Conservation (phyloP, 2,329 filamentous ascomycete species). For the Colletotrichum camelliae region DNA sequence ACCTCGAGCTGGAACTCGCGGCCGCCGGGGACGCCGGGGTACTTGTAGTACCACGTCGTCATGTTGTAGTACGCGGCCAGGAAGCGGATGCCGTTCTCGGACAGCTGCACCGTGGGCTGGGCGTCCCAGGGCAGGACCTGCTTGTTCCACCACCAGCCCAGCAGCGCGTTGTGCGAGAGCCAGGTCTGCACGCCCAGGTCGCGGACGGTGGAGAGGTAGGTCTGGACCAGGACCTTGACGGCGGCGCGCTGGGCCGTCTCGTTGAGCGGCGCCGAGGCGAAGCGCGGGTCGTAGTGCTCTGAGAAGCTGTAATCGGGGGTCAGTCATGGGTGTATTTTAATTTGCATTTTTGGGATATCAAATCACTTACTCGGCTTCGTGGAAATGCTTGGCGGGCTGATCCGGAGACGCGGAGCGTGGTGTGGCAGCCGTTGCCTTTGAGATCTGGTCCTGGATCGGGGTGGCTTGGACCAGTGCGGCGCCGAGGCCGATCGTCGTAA, state of each 20-base stretch:
- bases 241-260: slow-evolving; percentile 65
- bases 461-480: slow-evolving; percentile 2
- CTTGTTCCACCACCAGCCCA: slow-evolving; percentile 88
- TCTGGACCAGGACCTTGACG: slow-evolving; percentile 70
- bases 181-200: slow-evolving; percentile 76
- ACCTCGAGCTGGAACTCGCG: slow-evolving; percentile 55
- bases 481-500: neutral
- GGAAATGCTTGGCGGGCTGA: slow-evolving; percentile 6
- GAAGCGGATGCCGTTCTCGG: slow-evolving; percentile 67
- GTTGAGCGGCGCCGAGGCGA: slow-evolving; percentile 41
- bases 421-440: neutral
- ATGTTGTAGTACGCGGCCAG: slow-evolving; percentile 73
- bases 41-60: slow-evolving; percentile 50
- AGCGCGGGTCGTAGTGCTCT: slow-evolving; percentile 44
- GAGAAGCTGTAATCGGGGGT: slow-evolving; percentile 24
- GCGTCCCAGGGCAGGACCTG: slow-evolving; percentile 75
- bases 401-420: neutral
- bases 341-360: neutral
- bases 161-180: slow-evolving; percentile 83
- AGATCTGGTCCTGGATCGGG: neutral
- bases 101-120: slow-evolving; percentile 78
- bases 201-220: slow-evolving; percentile 73
- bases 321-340: neutral
- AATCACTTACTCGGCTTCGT: neutral
- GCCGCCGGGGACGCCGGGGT: slow-evolving; percentile 40